These are phyloP conservation scores for Agaricus bisporus DNA, from an alignment of 768 basidiomycete species.

Conservation along the genomic window DNA sequence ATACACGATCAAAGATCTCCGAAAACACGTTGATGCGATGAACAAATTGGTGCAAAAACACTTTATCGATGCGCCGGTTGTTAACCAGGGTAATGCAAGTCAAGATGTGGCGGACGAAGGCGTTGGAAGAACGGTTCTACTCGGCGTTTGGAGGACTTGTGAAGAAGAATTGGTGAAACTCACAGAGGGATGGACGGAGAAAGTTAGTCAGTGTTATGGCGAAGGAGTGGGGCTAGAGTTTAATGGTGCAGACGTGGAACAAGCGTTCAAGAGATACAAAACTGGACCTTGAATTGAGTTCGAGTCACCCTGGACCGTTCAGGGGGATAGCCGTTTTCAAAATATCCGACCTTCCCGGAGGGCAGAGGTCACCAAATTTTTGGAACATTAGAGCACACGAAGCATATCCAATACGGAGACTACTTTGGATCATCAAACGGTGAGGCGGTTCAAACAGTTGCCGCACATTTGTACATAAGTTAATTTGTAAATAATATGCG, in stretches of 20 bases:
- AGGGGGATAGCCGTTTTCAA: background rate
- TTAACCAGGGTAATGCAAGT: slow-evolving; percentile 1
- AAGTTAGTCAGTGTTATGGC: slow-evolving; percentile 75
- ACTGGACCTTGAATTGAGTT: slow-evolving; percentile 7
- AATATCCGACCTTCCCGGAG: background rate
- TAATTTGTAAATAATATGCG: too few relatives aligned
- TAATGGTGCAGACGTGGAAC: slow-evolving; percentile 65
- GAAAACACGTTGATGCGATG: slow-evolving; percentile 80
- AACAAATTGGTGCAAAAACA: slow-evolving; percentile 95
- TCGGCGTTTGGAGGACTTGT: slow-evolving; percentile 85
- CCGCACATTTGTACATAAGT: background rate
- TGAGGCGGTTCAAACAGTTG: background rate
- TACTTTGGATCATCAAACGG: too few relatives aligned
- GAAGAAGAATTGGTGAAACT: slow-evolving; percentile 77
- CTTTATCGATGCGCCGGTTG: slow-evolving; percentile 64
- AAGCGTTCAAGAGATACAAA: slow-evolving; percentile 69
- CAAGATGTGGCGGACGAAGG: slow-evolving; percentile 4
- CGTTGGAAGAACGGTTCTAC: slow-evolving; percentile 42
- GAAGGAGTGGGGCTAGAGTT: slow-evolving; percentile 74
- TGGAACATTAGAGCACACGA: too few relatives aligned
- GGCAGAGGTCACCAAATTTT: background rate
- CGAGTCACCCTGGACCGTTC: background rate
- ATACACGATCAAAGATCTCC: slow-evolving; percentile 80
- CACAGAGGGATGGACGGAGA: slow-evolving; percentile 59
- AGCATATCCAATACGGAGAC: too few relatives aligned